These are phyloP conservation scores for Brachypodium distachyon DNA, from an alignment of 202 grass and related monocot species.

Conservation along the genomic window DNA sequence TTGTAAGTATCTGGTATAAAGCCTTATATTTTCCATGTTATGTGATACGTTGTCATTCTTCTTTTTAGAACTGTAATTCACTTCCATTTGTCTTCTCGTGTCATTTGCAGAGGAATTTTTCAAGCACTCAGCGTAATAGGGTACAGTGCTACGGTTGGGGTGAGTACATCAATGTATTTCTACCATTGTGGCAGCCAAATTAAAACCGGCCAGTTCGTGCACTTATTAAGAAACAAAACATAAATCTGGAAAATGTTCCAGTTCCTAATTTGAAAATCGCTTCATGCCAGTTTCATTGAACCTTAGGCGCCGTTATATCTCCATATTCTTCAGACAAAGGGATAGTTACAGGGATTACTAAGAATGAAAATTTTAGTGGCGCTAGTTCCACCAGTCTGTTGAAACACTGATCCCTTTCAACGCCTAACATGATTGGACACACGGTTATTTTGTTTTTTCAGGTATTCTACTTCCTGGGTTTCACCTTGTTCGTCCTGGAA, in stretches of 20 bases:
- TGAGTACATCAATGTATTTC: conserved; percentile 17
- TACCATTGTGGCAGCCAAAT: neutral
- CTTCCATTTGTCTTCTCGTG: neutral
- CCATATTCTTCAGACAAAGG: neutral
- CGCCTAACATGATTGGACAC: neutral
- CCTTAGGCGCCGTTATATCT: neutral
- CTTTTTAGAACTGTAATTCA: neutral
- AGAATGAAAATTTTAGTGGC: too few relatives aligned
- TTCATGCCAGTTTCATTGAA: neutral
- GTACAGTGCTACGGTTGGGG: conserved; percentile 26
- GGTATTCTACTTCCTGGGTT: conserved; percentile 63
- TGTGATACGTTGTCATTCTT: neutral
- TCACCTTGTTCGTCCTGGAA: conserved; percentile 44
- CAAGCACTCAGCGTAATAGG: conserved; percentile 32
- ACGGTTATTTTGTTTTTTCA: neutral
- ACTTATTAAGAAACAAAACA: neutral
- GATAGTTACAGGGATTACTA: neutral
- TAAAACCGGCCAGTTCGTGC: neutral
- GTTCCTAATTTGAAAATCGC: neutral
- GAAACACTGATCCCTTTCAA: neutral
- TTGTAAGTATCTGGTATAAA: neutral
- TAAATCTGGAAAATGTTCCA: neutral
- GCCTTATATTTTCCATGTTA: neutral
- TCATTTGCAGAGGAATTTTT: conserved; percentile 44
- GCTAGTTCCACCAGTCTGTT: neutral